Conservation (phyloP, 495 filamentous ascomycete genomes). For the Penicillium lagena region DNA sequence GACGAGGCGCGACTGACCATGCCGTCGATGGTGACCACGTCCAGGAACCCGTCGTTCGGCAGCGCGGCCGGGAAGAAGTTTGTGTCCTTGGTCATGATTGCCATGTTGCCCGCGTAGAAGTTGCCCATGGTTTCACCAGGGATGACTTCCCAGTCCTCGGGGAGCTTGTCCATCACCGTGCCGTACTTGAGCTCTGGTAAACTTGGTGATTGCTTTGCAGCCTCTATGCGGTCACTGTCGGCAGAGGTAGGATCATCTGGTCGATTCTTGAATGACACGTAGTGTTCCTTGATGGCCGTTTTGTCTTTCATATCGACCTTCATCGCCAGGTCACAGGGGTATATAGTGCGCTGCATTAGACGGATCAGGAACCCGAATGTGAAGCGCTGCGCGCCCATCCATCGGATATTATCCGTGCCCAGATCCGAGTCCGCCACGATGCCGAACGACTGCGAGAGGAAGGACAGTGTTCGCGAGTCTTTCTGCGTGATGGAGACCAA, state of each 20-base stretch:
- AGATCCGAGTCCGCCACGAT: slow-evolving; percentile 87
- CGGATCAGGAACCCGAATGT: slow-evolving; percentile 74
- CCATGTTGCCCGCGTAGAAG: slow-evolving; percentile 95
- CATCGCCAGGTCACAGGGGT: slow-evolving; percentile 83
- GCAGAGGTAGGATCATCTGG: slow-evolving; percentile 11
- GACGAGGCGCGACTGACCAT: slow-evolving; percentile 58
- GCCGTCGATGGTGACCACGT: slow-evolving; percentile 75
- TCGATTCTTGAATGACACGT: slow-evolving; percentile 43
- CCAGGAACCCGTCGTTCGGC: slow-evolving; percentile 78
- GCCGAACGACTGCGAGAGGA: slow-evolving; percentile 85
- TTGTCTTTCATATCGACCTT: slow-evolving; percentile 78
- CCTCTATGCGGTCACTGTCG: slow-evolving; percentile 14
- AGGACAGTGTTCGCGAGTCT: slow-evolving; percentile 64
- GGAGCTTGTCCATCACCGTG: slow-evolving; percentile 68
- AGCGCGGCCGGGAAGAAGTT: slow-evolving; percentile 86
- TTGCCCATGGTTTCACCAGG: slow-evolving; percentile 75
- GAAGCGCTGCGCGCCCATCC: slow-evolving; percentile 85
- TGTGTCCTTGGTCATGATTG: slow-evolving; percentile 77
- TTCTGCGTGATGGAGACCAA: slow-evolving; percentile 84
- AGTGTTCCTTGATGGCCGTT: slow-evolving; percentile 65
- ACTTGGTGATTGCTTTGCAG: slow-evolving; percentile 32
- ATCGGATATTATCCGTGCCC: slow-evolving; percentile 82
- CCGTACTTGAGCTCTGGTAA: slow-evolving; percentile 75
- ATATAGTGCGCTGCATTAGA: slow-evolving; percentile 64
- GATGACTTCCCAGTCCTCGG: slow-evolving; percentile 64